Evolutionary conservation across 2,329 filamentous ascomycete species (phyloP), one percentile per base, ranked within the genome.

Genomic region (Magnaporthiopsis poae): DNA sequence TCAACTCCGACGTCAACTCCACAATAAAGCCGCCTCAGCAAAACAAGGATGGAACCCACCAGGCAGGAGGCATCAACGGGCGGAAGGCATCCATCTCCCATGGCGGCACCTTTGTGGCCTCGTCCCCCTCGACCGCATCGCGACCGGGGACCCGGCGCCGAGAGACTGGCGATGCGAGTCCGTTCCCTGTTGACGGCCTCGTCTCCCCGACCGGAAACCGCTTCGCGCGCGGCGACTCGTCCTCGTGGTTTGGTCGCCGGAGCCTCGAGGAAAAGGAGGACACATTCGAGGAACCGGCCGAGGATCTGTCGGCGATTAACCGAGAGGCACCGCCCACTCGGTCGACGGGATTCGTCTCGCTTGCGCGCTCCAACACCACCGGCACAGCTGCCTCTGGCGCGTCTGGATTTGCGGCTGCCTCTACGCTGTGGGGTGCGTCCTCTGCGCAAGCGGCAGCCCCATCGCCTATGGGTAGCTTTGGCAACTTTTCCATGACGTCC

Each of bases 1-100:
- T 97, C 77, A 79, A 87, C 64, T 86, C 85, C 64, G 95, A 96
- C 70, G 92, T 99, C 74, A 99, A 98, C 77, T 97, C 95, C 52
- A 90, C 92, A 46, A 81, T 97, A 71, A 98, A 98, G 78, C 90
- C 91, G 11, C 90, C 91, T 27, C 86, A 87, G 39, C 89, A 91
- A 73, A 94, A 91, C 68, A 87, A 88, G 72, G 83, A 86, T 60
- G 80, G 87, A 79, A 77, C 82, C 76, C 75, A 84, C 75, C 75
- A 84, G 76, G 76, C 84, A 77, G 76, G 84, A 75, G 82, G 82
- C 13, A 73, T 83, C 13, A 88, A 90, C 66, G 85, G 89, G 63
- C 90, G 94, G 67, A 97, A 96, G 79, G 82, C 88, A 21, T 97
- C 93, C 0, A 78, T 96, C 63, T 95, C 93, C 21, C 88, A 91